Conservation (phyloP, 768 basidiomycete species). For the Suillus americanus region DNA sequence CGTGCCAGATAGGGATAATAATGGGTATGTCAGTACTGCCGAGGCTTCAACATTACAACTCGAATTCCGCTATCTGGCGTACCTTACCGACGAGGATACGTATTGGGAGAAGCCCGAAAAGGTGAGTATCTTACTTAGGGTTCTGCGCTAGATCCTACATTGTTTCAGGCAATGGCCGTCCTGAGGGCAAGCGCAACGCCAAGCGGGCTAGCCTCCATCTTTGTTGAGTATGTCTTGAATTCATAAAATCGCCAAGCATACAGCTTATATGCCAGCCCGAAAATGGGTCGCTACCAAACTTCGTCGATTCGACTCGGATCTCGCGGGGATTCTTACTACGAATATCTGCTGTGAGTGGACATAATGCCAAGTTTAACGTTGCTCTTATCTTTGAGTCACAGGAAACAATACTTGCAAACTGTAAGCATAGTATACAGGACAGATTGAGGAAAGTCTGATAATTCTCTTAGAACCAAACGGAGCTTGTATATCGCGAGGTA, state of each 20-base stretch:
- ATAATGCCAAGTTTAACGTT: not conserved
- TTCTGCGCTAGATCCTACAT: not conserved
- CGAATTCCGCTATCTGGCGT: conserved; percentile 85
- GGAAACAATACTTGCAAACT: conserved; percentile 33
- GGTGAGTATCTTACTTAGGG: conserved; percentile 35
- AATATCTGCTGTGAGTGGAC: conserved; percentile 71
- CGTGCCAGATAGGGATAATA: conserved; percentile 56
- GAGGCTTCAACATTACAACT: conserved; percentile 90
- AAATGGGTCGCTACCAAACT: conserved; percentile 52
- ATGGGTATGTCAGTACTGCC: conserved; percentile 71
- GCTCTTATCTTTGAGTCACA: conserved; percentile 11
- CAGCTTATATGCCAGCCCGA: conserved; percentile 37
- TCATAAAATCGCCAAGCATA: not conserved
- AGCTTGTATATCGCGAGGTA: conserved; percentile 75
- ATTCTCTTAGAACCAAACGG: conserved; percentile 59
- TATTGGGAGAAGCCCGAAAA: conserved; percentile 85
- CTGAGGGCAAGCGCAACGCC: conserved; percentile 62
- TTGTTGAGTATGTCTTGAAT: conserved; percentile 60
- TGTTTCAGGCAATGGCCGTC: conserved; percentile 60
- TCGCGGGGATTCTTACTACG: conserved; percentile 92
- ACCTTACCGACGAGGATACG: conserved; percentile 69
- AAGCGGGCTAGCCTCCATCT: conserved; percentile 82
- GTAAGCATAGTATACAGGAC: conserved; percentile 18
- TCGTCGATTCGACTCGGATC: conserved; percentile 88
- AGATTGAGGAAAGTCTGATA: conserved; percentile 7